Evolutionary conservation across 2,329 filamentous ascomycete genomes (phyloP), one percentile per base, ranked within the genome.

Genomic region (Elsinoe necatrix): DNA sequence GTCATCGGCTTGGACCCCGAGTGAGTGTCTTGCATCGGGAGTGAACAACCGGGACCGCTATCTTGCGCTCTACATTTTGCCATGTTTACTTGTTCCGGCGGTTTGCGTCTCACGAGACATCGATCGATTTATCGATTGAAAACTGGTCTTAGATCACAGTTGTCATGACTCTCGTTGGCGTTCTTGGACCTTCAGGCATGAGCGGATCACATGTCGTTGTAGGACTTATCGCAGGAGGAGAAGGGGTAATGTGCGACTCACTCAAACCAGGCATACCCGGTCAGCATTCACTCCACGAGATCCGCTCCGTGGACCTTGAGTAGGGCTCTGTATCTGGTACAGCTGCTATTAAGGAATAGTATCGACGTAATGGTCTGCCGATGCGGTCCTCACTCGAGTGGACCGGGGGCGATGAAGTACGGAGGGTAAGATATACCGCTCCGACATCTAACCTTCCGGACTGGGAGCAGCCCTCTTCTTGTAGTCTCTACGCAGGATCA

Each of bases 141-240:
- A 4, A 29, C 27, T 29, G 9, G 9, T 29, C 27, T 29, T 4
- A 29, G n/a, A 29, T 9, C 9, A 29, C 9, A 29, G 27, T 9
- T 29, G 9, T 9, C 27, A 29, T 43, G 25, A 60, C 57, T 56
- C 58, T 56, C 11, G 54, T 71, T 14, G 69, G 65, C 9, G 62
- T 71, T 0, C 66, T 71, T 20, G 69, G 69, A 1, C 64, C 67
- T 2, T 62, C 68, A 31, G 69, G 68, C 8, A 70, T 69, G 41
- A 65, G 66, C 0, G 69, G 69, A 12, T 70, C 68, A 1, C 65
- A 69, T 54, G 63, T 69, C 8, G 62, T 59, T 20, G 64, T 67
- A 6, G 69, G 70, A 45, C 64, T 70, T 3, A 59, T 71, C 0
- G 66, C 64, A 29, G 64, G 68, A 31, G 68, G 68, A 4, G 67